Base-by-base conservation (phyloP, 2,329 filamentous ascomycete species). In the Simplicillium sp. region DNA sequence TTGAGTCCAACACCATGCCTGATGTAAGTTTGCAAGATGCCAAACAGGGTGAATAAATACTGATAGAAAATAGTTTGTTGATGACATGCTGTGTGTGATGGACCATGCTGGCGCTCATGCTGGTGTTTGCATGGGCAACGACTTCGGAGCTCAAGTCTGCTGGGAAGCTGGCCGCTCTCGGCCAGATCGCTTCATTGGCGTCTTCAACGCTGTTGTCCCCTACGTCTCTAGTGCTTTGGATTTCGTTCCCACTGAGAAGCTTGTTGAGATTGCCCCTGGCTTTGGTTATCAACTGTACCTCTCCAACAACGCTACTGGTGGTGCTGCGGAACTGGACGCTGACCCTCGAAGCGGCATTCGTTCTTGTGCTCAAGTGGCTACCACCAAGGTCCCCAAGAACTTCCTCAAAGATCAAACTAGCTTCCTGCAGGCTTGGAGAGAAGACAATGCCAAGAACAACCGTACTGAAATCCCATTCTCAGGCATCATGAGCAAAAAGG, bases 71-170 rank as follows among this genome's bases (percentile, higher is more conserved):
- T 25, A 41, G 39, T 37, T 43, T 37, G 41, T 43, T 13, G 15
- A 40, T 13, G 41, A 43, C 34, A 16, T 40, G 25, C 31, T 41
- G 38, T 38, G 38, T 36, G 36, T 44, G 31, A 44, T 44, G 41
- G 34, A 40, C 25, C 37, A 40, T 16, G 37, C 37, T 29, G 28
- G 37, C 13, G 37, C 33, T 25, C 11, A 40, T 3, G 34, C 42
- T 7, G 42, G 39, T n/a, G 17, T 44, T 25, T 44, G 42, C 34
- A 41, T 44, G 37, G 42, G 42, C 42, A 41, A 44, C 28, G 42
- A 41, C 12, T 44, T 41, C 18, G 42, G 42, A 13, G 42, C 42
- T 9, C 39, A 44, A 29, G 42, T 44, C 8, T 44, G 42, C 39
- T 44, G 42, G 42, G 42, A 44, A 17, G 42, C 42, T 29, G 42